phyloP scores from a whole-genome alignment of 1,139 yeast species.

The Insectozyma bohioensis region DNA sequence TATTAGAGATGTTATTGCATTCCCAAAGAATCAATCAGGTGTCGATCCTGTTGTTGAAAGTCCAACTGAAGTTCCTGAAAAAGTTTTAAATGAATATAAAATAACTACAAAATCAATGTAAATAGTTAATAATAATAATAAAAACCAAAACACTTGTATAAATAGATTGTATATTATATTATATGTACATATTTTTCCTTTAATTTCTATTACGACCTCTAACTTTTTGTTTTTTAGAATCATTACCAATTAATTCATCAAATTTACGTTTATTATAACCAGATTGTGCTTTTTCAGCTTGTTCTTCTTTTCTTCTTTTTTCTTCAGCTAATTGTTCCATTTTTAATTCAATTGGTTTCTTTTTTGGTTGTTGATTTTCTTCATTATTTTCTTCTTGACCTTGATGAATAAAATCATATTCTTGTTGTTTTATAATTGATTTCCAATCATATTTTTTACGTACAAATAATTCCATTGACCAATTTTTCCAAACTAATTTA shows the following conservation, averaged over 20 bases:
- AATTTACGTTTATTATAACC: slow-evolving; percentile 21
- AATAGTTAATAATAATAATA: slow-evolving; percentile 6
- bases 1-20: slow-evolving; percentile 91
- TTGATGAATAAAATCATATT: slow-evolving; percentile 50
- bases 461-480: slow-evolving; percentile 77
- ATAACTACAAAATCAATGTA: slow-evolving; percentile 21
- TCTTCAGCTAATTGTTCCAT: slow-evolving; percentile 41
- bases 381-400: slow-evolving; percentile 21
- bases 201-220: slow-evolving; percentile 29
- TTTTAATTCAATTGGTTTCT: slow-evolving; percentile 42
- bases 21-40: slow-evolving; percentile 91
- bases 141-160: no score
- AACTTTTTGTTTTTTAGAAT: slow-evolving; percentile 23
- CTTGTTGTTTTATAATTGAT: slow-evolving; percentile 67
- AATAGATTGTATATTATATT: no score
- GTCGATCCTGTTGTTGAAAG: slow-evolving; percentile 84
- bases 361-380: slow-evolving; percentile 25
- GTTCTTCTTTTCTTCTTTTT: slow-evolving; percentile 29
- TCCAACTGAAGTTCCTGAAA: slow-evolving; percentile 63
- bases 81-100: slow-evolving; percentile 51
- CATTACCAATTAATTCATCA: slow-evolving; percentile 18
- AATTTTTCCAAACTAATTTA: slow-evolving; percentile 90
- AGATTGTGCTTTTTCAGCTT: slow-evolving; percentile 17
- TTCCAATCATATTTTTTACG: slow-evolving; percentile 87
- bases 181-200: slow-evolving; percentile 2